phyloP scores from a whole-genome alignment of 805 yeast species.

The Saturnispora quitensis region DNA sequence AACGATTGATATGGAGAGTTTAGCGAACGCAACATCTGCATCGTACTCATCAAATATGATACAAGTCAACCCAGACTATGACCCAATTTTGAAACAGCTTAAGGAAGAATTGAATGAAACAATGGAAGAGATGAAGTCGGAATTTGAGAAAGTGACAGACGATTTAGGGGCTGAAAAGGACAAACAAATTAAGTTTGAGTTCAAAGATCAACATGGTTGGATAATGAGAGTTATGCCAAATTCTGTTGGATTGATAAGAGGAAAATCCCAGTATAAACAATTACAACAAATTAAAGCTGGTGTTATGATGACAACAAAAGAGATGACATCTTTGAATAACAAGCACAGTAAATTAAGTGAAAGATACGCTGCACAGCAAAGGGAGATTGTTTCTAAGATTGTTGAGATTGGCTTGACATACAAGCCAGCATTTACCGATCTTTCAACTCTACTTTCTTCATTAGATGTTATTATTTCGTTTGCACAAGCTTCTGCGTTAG shows the following conservation, averaged over 20 bases:
- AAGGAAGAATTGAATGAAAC: conserved; percentile 48
- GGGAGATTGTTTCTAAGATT: conserved; percentile 73
- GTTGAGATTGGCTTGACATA: conserved; percentile 75
- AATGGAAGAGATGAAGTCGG: conserved; percentile 43
- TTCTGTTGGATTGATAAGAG: conserved; percentile 75
- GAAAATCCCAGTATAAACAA: conserved; percentile 53
- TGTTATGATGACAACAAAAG: conserved; percentile 74
- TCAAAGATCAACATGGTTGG: conserved; percentile 87
- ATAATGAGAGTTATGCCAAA: conserved; percentile 86
- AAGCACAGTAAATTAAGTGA: conserved; percentile 50
- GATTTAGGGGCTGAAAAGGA: conserved; percentile 76
- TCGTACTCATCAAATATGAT: conserved; percentile 30
- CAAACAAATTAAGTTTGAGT: conserved; percentile 81
- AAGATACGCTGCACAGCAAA: conserved; percentile 68
- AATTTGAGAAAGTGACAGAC: conserved; percentile 59
- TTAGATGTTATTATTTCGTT: conserved; percentile 79
- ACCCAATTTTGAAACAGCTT: conserved; percentile 58
- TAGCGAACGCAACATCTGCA: conserved; percentile 61
- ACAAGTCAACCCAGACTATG: conserved; percentile 83
- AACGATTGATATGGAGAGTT: conserved; percentile 78
- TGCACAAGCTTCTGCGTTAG: conserved; percentile 75
- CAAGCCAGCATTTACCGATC: conserved; percentile 61
- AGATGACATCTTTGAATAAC: conserved; percentile 49
- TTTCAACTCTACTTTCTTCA: conserved; percentile 57
- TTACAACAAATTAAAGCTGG: conserved; percentile 93